Evolutionary conservation across 1,284 basidiomycete species (phyloP).

Genomic region (Agroathelia rolfsii): DNA sequence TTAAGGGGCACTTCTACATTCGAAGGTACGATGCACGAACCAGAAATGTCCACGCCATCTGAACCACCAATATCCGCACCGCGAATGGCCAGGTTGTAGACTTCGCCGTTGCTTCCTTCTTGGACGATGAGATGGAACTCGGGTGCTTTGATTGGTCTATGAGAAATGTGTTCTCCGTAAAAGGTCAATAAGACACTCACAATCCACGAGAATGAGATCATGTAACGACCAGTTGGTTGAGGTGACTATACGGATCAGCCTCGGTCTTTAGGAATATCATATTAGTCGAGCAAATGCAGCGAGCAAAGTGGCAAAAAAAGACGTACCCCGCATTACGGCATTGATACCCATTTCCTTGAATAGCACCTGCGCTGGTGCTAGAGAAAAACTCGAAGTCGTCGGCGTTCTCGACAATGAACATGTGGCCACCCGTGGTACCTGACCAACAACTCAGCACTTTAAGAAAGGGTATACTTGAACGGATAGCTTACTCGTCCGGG

Average conservation of each 20-base stretch:
- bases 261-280: conserved; percentile 14
- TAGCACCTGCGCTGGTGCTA: conserved; percentile 24
- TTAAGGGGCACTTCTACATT: too few relatives aligned
- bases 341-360: conserved; percentile 24
- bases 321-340: conserved; percentile 23
- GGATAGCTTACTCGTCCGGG: conserved; percentile 16
- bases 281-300: neutral
- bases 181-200: conserved; percentile 8
- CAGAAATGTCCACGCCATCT: conserved; percentile 27
- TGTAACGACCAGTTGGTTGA: conserved; percentile 25
- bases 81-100: conserved; percentile 27
- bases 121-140: conserved; percentile 29
- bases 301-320: neutral
- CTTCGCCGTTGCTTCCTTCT: conserved; percentile 22
- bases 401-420: conserved; percentile 24
- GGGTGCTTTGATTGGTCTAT: conserved; percentile 15
- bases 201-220: conserved; percentile 27
- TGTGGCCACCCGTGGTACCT: conserved; percentile 23
- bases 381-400: conserved; percentile 28
- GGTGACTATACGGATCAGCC: conserved; percentile 23
- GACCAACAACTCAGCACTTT: neutral
- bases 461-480: neutral
- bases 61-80: conserved; percentile 25
- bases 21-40: too few relatives aligned
- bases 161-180: neutral